Percentiles rank a stretch among this genome's conserved stretches.
Evolutionary conservation across 2,329 filamentous ascomycete genomes (phyloP).

Genomic region (Xylariales sp.): DNA sequence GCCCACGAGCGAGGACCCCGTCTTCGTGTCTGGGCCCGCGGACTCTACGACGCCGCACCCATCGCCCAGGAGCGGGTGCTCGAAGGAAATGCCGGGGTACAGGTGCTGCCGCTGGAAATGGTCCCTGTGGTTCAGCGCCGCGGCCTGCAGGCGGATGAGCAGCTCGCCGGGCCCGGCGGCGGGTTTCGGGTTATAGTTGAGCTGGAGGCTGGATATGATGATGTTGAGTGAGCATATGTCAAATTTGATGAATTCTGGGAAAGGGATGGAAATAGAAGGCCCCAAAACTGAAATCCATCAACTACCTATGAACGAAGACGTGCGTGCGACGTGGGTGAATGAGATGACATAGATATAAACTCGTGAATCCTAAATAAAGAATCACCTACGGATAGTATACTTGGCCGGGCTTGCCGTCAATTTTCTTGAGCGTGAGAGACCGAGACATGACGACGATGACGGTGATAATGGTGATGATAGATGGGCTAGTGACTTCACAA

Average conservation of each 20-base stretch:
- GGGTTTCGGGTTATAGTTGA: conserved; percentile 72
- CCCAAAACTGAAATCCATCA: background rate
- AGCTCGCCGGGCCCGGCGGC: conserved; percentile 74
- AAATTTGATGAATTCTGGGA: background rate
- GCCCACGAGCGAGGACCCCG: conserved; percentile 55
- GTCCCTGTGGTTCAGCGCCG: conserved; percentile 93
- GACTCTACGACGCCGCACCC: conserved; percentile 79
- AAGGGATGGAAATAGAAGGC: background rate
- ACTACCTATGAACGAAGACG: no score
- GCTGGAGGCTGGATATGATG: conserved; percentile 60
- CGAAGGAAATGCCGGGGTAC: conserved; percentile 87
- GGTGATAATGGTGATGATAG: background rate
- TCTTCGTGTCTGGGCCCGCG: conserved; percentile 63
- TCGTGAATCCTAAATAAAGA: background rate
- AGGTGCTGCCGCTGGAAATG: conserved; percentile 93
- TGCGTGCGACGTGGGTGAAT: background rate
- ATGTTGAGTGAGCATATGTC: conserved; percentile 2
- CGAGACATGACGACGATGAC: conserved; percentile 57
- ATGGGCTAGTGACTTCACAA: background rate
- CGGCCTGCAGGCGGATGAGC: conserved; percentile 79
- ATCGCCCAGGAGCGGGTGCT: conserved; percentile 82
- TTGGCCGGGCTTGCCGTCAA: conserved; percentile 85
- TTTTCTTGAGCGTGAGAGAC: conserved; percentile 72
- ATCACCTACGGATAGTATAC: conserved; percentile 81
- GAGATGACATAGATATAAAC: background rate